A percentile compares a stretch with the other conserved stretches of the same genome.
phyloP scores from a whole-genome alignment of 2,329 filamentous ascomycete species.

The Sporothrix globosa region DNA sequence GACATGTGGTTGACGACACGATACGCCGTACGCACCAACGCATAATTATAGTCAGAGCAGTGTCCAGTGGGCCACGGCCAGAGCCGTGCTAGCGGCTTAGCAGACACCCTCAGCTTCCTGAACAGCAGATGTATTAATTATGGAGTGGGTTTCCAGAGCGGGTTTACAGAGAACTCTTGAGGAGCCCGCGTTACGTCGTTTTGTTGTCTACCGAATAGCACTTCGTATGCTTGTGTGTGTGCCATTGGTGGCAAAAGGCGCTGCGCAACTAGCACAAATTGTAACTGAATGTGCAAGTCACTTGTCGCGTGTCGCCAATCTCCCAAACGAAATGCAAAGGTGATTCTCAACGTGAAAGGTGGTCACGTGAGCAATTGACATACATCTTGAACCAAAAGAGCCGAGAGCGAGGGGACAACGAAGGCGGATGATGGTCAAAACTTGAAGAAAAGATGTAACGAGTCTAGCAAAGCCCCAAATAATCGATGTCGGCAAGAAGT shows the following conservation, averaged over 20 bases:
- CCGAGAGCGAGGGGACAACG: too few species aligned
- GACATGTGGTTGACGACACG: not conserved
- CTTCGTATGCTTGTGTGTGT: not conserved
- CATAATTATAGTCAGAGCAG: not conserved
- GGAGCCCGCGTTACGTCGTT: too few species aligned
- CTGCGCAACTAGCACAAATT: too few species aligned
- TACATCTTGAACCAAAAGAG: not conserved
- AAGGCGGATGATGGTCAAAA: not conserved
- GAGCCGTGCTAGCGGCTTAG: conserved; percentile 13
- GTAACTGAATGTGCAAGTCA: too few species aligned
- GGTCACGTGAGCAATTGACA: not conserved
- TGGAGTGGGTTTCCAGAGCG: too few species aligned
- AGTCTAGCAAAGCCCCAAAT: not conserved
- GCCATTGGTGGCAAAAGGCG: not conserved
- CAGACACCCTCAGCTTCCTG: not conserved
- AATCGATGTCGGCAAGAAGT: not conserved
- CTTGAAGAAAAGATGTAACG: not conserved
- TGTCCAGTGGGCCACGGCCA: conserved; percentile 15
- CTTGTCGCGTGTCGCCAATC: too few species aligned
- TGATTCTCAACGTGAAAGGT: not conserved
- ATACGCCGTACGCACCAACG: not conserved
- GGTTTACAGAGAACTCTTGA: too few species aligned
- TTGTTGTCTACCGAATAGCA: not conserved
- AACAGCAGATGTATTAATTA: not conserved
- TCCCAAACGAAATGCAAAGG: too few species aligned